Percentiles rank a stretch among this genome's conserved stretches.
Conservation (phyloP, 2,329 filamentous ascomycete species). For the Neonectria coccinea region DNA sequence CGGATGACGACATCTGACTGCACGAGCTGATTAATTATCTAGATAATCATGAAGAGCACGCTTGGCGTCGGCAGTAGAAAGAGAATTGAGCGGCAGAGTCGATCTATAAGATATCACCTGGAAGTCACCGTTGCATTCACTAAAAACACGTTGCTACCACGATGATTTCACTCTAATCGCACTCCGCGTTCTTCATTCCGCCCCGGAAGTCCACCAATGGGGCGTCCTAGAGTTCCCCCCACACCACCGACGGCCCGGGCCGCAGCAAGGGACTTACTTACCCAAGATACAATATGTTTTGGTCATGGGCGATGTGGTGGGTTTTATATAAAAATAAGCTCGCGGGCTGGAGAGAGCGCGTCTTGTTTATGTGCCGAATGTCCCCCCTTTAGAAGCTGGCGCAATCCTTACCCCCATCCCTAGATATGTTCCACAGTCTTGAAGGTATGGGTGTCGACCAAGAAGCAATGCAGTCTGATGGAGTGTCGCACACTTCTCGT, state of each 20-base stretch:
- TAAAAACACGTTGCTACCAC: too few species aligned
- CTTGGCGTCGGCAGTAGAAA: too few species aligned
- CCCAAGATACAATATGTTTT: too few species aligned
- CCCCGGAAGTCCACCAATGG: neutral
- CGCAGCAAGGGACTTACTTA: neutral
- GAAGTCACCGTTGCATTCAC: too few species aligned
- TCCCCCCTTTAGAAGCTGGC: neutral
- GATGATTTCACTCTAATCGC: too few species aligned
- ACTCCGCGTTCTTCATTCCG: neutral
- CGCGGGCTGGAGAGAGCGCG: neutral
- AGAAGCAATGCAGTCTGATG: neutral
- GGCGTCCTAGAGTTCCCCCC: neutral
- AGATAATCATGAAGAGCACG: too few species aligned
- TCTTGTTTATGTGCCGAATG: neutral
- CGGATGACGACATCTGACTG: neutral
- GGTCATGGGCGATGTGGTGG: neutral
- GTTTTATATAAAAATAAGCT: neutral
- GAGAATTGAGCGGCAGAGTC: too few species aligned
- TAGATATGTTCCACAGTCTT: neutral
- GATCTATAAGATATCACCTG: too few species aligned
- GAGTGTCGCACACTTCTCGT: neutral
- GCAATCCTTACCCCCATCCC: neutral
- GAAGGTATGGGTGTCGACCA: neutral
- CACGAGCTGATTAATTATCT: too few species aligned
- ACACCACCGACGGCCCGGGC: neutral